Evolutionary conservation across 768 basidiomycete genomes (phyloP).

Genomic region (Naematelia encephala): DNA sequence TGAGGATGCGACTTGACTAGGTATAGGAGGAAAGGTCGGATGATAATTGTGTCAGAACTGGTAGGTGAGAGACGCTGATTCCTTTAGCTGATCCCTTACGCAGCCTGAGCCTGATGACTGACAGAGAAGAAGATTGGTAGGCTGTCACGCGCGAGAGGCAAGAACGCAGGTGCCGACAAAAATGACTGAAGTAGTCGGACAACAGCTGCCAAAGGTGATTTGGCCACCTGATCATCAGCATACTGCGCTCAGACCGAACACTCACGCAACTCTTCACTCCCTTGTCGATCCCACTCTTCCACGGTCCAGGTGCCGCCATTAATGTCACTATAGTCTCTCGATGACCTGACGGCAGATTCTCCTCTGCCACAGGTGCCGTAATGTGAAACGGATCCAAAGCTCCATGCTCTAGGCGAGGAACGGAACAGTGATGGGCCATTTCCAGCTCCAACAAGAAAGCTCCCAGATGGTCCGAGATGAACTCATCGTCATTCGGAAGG

Average conservation of each 20-base stretch:
- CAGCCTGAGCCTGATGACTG: neutral
- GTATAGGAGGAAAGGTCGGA: conserved; percentile 20
- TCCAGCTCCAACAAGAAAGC: conserved; percentile 18
- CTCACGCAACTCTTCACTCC: neutral
- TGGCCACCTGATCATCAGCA: neutral
- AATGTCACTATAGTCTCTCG: conserved; percentile 2
- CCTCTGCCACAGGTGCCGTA: too few relatives aligned
- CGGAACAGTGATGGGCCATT: conserved; percentile 7
- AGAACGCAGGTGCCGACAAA: conserved; percentile 2
- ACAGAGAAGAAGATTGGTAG: conserved; percentile 16
- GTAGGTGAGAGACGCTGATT: conserved; percentile 19
- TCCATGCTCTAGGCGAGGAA: too few relatives aligned
- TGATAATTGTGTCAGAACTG: too few relatives aligned
- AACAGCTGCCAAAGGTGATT: conserved; percentile 1
- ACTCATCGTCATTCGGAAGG: conserved; percentile 19
- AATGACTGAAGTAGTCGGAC: conserved; percentile 13
- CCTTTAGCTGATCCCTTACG: neutral
- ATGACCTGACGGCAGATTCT: conserved; percentile 12
- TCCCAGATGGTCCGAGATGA: neutral
- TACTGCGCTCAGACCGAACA: neutral
- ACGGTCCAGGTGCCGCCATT: neutral
- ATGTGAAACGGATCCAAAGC: too few relatives aligned
- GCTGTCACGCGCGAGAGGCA: conserved; percentile 4
- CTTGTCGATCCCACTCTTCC: conserved; percentile 7
- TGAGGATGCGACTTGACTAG: conserved; percentile 28